A percentile compares a stretch with the other conserved stretches of the same genome.
Evolutionary conservation across 768 basidiomycete species (phyloP).

Genomic region (Boletus speciosus): DNA sequence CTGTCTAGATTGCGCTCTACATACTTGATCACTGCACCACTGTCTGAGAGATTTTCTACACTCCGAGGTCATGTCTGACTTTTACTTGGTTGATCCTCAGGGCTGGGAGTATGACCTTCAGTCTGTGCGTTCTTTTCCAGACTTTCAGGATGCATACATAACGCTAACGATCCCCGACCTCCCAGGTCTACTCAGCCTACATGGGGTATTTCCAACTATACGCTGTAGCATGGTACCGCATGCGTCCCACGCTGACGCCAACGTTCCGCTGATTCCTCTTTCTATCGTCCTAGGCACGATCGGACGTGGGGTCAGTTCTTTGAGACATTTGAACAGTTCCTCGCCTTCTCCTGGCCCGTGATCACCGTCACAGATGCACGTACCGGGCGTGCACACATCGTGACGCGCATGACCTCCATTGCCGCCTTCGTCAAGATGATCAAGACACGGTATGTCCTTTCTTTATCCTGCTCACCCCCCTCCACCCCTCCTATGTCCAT

Average conservation of each 20-base stretch:
- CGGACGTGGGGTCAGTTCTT: conserved; percentile 78
- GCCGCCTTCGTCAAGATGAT: conserved; percentile 82
- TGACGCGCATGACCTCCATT: conserved; percentile 69
- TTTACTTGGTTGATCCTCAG: conserved; percentile 67
- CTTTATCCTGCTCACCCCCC: not conserved
- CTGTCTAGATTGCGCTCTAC: not conserved
- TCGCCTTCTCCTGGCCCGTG: conserved; percentile 80
- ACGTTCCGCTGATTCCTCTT: not conserved
- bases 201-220: conserved; percentile 76
- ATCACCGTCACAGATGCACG: conserved; percentile 71
- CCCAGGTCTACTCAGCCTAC: conserved; percentile 66
- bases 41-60: not conserved
- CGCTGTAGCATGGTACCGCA: conserved; percentile 57
- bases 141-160: not conserved
- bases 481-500: not conserved
- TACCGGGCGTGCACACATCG: conserved; percentile 75
- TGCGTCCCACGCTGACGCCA: not conserved
- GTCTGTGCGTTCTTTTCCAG: conserved; percentile 48
- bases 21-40: not conserved
- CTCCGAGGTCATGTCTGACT: conserved; percentile 51
- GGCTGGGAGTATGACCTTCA: conserved; percentile 82
- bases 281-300: conserved; percentile 55
- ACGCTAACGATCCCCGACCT: not conserved
- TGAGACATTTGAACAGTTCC: conserved; percentile 73
- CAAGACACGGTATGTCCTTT: conserved; percentile 56